These are phyloP conservation scores for Stephania japonica DNA, from an alignment of 164 flowering plant species.

Conservation along the genomic window DNA sequence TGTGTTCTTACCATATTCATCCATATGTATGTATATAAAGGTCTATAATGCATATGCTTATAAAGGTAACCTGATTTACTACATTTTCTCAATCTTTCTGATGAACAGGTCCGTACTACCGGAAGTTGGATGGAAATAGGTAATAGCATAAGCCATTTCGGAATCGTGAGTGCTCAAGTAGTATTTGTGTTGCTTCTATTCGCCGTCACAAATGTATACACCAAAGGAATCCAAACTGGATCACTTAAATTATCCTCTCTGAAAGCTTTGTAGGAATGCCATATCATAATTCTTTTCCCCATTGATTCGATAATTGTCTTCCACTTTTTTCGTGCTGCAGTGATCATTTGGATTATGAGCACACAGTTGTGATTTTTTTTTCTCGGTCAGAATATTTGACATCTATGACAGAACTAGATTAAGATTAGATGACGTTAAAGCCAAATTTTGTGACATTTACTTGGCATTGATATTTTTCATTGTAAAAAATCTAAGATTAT, in stretches of 20 bases:
- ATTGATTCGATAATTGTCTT: neutral
- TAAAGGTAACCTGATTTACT: too few species aligned
- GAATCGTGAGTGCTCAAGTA: conserved; percentile 94
- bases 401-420: neutral
- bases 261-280: conserved; percentile 39
- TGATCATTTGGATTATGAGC: neutral
- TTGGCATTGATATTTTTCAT: too few species aligned
- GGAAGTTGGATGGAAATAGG: conserved; percentile 99
- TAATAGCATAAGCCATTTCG: conserved; percentile 98
- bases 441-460: neutral
- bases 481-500: too few species aligned
- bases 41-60: too few species aligned
- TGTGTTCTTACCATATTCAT: too few species aligned
- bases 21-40: too few species aligned
- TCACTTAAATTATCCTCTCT: conserved; percentile 28
- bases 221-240: conserved; percentile 57
- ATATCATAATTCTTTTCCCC: neutral
- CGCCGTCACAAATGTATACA: conserved; percentile 84
- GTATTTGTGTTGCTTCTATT: conserved; percentile 86
- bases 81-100: conserved; percentile 8
- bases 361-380: neutral
- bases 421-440: neutral
- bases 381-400: neutral
- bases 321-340: neutral
- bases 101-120: conserved; percentile 65